A percentile compares a stretch with the other conserved stretches of the same genome.
Evolutionary conservation across 2,329 filamentous ascomycete genomes (phyloP).

Genomic region (Cercospora sesami): DNA sequence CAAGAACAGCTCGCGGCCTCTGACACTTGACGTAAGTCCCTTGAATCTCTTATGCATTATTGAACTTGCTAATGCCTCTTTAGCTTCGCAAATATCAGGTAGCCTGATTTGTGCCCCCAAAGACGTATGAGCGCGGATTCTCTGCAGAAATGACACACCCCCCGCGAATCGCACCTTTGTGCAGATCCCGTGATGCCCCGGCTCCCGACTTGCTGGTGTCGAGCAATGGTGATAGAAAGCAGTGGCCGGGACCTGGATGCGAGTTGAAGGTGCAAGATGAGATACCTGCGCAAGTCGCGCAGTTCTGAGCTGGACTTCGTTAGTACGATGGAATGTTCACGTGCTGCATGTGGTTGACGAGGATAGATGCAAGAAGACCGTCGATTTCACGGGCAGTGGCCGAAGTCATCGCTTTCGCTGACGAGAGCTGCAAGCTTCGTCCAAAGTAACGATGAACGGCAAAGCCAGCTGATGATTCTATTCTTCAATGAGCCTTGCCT

Average conservation of each 20-base stretch:
- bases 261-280: not conserved
- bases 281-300: not conserved
- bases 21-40: slow-evolving; percentile 88
- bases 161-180: not conserved
- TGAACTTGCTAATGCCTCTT: not conserved
- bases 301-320: not conserved
- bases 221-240: not conserved
- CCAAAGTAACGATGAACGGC: not conserved
- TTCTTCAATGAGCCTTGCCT: not conserved
- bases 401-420: not conserved
- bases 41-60: not conserved
- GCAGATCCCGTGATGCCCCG: not conserved
- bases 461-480: not conserved
- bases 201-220: not conserved
- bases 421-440: not conserved
- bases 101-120: slow-evolving; percentile 14
- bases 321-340: not conserved
- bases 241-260: not conserved
- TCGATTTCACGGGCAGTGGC: not conserved
- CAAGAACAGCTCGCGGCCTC: slow-evolving; percentile 84
- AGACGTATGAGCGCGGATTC: not conserved
- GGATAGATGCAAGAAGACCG: not conserved
- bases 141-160: not conserved
- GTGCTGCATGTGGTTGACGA: not conserved
- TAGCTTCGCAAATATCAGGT: slow-evolving; percentile 40